Percentiles rank a stretch among this genome's conserved stretches.
Conservation (phyloP, 768 basidiomycete genomes). For the Sporobolomyces pararoseus region DNA sequence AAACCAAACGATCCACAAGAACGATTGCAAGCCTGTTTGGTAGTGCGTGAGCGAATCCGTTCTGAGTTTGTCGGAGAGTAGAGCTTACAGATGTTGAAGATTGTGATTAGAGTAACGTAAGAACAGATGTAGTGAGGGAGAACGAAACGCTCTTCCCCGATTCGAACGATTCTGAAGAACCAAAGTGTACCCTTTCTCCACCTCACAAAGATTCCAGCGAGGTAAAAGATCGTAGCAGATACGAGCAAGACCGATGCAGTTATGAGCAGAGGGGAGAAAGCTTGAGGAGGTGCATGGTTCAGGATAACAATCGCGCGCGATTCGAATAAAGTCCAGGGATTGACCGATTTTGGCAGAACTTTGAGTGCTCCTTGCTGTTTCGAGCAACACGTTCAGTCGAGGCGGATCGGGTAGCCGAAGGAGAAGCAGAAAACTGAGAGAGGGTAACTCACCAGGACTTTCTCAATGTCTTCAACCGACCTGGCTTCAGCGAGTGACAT, state of each 20-base stretch:
- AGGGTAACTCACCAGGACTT: not conserved
- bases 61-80: not conserved
- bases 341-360: not conserved
- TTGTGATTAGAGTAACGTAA: not conserved
- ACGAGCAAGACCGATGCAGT: not conserved
- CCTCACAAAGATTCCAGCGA: not conserved
- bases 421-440: not conserved
- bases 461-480: not conserved
- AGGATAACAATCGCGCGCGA: not conserved
- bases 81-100: constrained; percentile 13
- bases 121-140: not conserved
- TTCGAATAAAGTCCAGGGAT: not conserved
- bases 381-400: not conserved
- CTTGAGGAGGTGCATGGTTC: not conserved
- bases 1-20: not conserved
- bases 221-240: not conserved
- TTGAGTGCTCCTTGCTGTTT: not conserved
- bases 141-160: not conserved
- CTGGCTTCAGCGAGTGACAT: not conserved
- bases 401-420: not conserved
- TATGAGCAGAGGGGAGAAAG: constrained; percentile 2
- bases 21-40: constrained; percentile 1
- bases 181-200: constrained; percentile 10
- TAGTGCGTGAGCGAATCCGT: not conserved
- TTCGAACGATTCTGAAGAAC: not conserved